Conservation (phyloP, 495 filamentous ascomycete species). For the Aspergillus affinis region DNA sequence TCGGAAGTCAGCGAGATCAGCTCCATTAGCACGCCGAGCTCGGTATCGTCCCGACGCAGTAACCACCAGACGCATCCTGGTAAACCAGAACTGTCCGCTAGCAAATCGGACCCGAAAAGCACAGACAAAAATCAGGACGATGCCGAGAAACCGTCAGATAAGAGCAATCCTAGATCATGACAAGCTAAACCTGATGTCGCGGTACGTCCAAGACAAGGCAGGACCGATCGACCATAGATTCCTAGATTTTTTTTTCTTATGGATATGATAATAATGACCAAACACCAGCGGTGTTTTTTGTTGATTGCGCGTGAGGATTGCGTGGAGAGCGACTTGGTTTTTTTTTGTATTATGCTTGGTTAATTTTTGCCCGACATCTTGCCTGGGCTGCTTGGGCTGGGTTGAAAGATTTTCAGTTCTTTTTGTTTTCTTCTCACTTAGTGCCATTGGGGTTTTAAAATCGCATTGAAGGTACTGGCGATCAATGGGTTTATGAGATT, state of each 20-base stretch:
- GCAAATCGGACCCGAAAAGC: neutral
- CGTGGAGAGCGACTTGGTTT: neutral
- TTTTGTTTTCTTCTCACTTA: neutral
- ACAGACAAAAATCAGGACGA: neutral
- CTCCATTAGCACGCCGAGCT: conserved; percentile 24
- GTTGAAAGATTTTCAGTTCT: neutral
- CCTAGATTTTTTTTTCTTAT: neutral
- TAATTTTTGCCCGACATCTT: neutral
- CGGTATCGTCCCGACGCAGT: conserved; percentile 18
- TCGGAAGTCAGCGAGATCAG: conserved; percentile 26
- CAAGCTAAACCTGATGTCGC: neutral
- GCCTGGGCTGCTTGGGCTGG: too few relatives aligned
- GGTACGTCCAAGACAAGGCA: neutral
- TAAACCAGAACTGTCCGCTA: neutral
- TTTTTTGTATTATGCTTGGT: conserved; percentile 6
- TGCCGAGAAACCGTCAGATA: neutral
- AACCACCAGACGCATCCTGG: neutral
- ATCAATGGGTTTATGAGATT: neutral
- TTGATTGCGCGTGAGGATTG: neutral
- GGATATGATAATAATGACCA: conserved; percentile 1
- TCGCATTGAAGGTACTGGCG: neutral
- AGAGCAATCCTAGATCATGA: neutral
- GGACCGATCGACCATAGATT: neutral
- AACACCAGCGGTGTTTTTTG: conserved; percentile 1
- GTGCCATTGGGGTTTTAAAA: neutral